phyloP scores from a whole-genome alignment of 2,329 filamentous ascomycete genomes.

The Mariannaea sp. region DNA sequence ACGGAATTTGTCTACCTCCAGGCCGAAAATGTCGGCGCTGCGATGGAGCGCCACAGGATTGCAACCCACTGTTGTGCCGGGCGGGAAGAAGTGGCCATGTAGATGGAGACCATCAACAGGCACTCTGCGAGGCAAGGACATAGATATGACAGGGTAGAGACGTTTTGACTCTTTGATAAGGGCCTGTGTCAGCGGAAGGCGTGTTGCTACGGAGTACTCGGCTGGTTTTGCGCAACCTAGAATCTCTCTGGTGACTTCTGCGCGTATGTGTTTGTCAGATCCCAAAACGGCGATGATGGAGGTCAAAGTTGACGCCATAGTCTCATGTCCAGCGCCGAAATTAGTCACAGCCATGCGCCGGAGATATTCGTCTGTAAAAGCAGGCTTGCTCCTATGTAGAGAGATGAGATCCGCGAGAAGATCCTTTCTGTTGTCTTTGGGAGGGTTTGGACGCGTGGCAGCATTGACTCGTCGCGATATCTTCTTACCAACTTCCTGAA shows the following conservation, averaged over 20 bases:
- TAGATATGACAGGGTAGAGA: conserved; percentile 56
- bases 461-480: conserved; percentile 44
- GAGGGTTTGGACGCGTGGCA: conserved; percentile 35
- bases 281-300: conserved; percentile 54
- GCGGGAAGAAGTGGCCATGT: conserved; percentile 48
- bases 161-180: conserved; percentile 57
- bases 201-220: conserved; percentile 30
- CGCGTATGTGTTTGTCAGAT: conserved; percentile 42
- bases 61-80: conserved; percentile 56
- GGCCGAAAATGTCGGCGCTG: conserved; percentile 55
- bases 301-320: conserved; percentile 57
- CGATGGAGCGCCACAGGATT: conserved; percentile 56
- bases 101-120: conserved; percentile 45
- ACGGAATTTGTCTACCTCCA: conserved; percentile 48
- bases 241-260: conserved; percentile 43
- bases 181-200: conserved; percentile 47
- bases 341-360: conserved; percentile 59
- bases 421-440: conserved; percentile 44
- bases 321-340: conserved; percentile 61
- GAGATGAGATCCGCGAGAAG: conserved; percentile 53
- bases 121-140: conserved; percentile 55
- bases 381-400: conserved; percentile 50
- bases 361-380: conserved; percentile 54
- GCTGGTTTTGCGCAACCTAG: conserved; percentile 18
- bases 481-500: conserved; percentile 43